Evolutionary conservation across 768 basidiomycete species (phyloP), one percentile per base, ranked within the genome.

Genomic region (Trametes coccinea): DNA sequence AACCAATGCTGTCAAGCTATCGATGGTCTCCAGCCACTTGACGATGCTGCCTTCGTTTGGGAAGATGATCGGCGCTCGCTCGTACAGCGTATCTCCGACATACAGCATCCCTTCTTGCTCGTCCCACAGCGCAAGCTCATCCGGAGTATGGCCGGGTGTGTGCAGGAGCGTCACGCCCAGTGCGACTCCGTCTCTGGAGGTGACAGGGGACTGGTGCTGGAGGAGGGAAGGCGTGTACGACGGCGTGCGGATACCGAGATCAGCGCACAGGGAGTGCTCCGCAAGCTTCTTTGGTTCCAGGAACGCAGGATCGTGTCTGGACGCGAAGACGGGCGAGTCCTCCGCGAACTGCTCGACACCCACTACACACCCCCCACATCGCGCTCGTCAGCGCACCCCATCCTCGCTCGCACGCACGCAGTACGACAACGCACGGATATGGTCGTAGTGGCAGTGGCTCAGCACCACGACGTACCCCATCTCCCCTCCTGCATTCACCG

Each of bases 391-490:
- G 40, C 52, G 5, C 10, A 48, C 14, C 17, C 29, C 14, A 44
- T 44, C 29, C 33, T 17, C 13, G 8, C 4, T 29, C 5, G 34
- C 2, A 53, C 5, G 34, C 2, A 53, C 51, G n/a, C 30, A n/a
- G 14, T 3, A 10, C 41, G 39, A 53, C 27, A 44, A 76, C 82
- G 53, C 69, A 84, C 83, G 72, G 39, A 85, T 85, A 63, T 84
- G 83, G 64, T 85, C 84, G 63, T 82, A 84, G 62, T 85, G 84
- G 59, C 82, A 83, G 67, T 84, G 83, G 10, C 78, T 83, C 44
- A 78, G 71, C 22, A 80, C 79, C 8, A 84, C 76, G 40, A 82
- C 66, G 60, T 85, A 85, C 40, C 69, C 66, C 76, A 80, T 67
- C 48, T 60, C 67, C 9, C 78, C 77, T 2, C 67, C 72, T 45